Conservation (phyloP, 805 yeast species). For the Blastobotrys muscicola region DNA sequence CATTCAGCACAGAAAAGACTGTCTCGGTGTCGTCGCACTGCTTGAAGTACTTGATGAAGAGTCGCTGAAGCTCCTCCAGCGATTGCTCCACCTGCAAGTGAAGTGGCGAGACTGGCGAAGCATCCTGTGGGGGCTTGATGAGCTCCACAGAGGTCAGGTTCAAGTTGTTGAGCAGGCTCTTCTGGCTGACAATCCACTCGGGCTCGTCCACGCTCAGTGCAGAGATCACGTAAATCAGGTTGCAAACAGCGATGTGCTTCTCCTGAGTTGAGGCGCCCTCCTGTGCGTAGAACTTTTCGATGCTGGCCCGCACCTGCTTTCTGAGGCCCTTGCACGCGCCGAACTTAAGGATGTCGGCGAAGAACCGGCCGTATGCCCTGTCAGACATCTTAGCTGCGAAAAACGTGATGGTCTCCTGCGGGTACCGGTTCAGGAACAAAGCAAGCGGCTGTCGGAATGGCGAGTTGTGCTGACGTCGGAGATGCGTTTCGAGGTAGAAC, state of each 20-base stretch:
- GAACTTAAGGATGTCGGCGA: constrained; percentile 54
- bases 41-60: constrained; percentile 34
- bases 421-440: constrained; percentile 73
- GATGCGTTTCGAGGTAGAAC: constrained; percentile 65
- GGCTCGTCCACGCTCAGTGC: constrained; percentile 40
- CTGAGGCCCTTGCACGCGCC: constrained; percentile 50
- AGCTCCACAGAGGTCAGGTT: constrained; percentile 38
- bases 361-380: constrained; percentile 54
- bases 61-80: constrained; percentile 46
- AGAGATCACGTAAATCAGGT: constrained; percentile 54
- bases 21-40: constrained; percentile 29
- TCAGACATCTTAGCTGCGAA: constrained; percentile 58
- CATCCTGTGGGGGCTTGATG: constrained; percentile 31
- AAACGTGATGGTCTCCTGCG: constrained; percentile 61
- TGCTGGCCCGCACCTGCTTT: constrained; percentile 42
- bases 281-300: constrained; percentile 32
- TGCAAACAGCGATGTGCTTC: constrained; percentile 59
- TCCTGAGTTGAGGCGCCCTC: constrained; percentile 35
- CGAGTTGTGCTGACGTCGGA: constrained; percentile 76
- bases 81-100: constrained; percentile 70
- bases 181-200: constrained; percentile 52
- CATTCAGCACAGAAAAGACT: constrained; percentile 35
- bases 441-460: constrained; percentile 91
- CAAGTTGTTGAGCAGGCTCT: constrained; percentile 35
- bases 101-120: constrained; percentile 42